These are phyloP conservation scores for Yamadazyma insecticola DNA, from an alignment of 805 yeast genomes.

Conservation along the genomic window DNA sequence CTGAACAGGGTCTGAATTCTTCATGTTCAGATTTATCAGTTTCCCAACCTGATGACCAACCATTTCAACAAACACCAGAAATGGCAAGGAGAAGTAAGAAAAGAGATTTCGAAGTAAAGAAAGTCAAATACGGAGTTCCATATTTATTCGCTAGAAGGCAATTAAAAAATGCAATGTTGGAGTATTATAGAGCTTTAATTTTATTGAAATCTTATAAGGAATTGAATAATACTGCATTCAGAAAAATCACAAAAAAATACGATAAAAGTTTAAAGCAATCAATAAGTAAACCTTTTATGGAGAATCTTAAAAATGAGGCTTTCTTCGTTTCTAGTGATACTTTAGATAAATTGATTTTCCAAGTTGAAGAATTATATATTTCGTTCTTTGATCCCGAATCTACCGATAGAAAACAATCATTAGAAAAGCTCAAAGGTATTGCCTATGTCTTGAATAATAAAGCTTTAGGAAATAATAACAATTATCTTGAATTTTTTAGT, in stretches of 20 bases:
- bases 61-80: slow-evolving; percentile 12
- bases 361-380: slow-evolving; percentile 67
- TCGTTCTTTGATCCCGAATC: slow-evolving; percentile 54
- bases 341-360: slow-evolving; percentile 56
- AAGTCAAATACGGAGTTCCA: slow-evolving; percentile 42
- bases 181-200: slow-evolving; percentile 70
- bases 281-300: slow-evolving; percentile 47
- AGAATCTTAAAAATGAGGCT: slow-evolving; percentile 46
- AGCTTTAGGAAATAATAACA: slow-evolving; percentile 22
- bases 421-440: slow-evolving; percentile 56
- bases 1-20: not conserved
- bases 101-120: slow-evolving; percentile 45
- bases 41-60: not conserved
- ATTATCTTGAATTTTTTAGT: slow-evolving; percentile 46
- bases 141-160: slow-evolving; percentile 63
- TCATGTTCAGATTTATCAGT: not conserved
- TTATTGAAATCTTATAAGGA: slow-evolving; percentile 65
- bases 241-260: slow-evolving; percentile 85
- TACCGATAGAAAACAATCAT: slow-evolving; percentile 57
- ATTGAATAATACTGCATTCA: slow-evolving; percentile 80
- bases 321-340: slow-evolving; percentile 61
- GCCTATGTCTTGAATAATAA: slow-evolving; percentile 34
- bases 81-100: slow-evolving; percentile 22
- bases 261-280: slow-evolving; percentile 64
- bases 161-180: slow-evolving; percentile 63